These are phyloP conservation scores for Musa schizocarpa DNA, from an alignment of 176 grass and related monocot species.

Conservation along the genomic window DNA sequence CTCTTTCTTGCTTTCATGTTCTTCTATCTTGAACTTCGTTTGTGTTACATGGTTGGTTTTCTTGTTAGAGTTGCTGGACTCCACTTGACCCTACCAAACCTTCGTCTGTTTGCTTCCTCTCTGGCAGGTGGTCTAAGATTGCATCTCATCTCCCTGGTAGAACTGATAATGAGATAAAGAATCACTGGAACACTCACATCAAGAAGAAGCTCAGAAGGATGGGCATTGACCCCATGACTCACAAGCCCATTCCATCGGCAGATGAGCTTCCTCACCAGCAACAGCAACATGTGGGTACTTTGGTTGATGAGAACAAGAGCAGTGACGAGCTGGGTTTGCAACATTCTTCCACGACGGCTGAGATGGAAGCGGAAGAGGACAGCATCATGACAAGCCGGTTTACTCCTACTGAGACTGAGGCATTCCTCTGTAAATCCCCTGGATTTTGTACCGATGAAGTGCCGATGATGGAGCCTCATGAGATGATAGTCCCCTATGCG, in stretches of 20 bases:
- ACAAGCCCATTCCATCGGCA: slow-evolving; percentile 30
- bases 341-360: background rate
- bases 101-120: background rate
- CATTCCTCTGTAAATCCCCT: slow-evolving; percentile 3
- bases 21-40: background rate
- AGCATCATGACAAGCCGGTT: too few species aligned
- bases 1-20: background rate
- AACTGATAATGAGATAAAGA: slow-evolving; percentile 99
- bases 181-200: slow-evolving; percentile 97
- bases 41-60: too few species aligned
- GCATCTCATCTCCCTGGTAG: slow-evolving; percentile 65
- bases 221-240: slow-evolving; percentile 75
- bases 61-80: too few species aligned
- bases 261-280: slow-evolving; percentile 4
- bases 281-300: background rate
- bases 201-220: slow-evolving; percentile 80
- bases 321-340: background rate
- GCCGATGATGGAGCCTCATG: slow-evolving; percentile 17
- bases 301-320: background rate
- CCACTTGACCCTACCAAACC: too few species aligned
- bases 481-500: slow-evolving; percentile 24
- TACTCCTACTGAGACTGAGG: background rate
- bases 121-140: slow-evolving; percentile 84
- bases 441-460: slow-evolving; percentile 22
- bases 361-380: background rate